Evolutionary conservation across 2,329 filamentous ascomycete genomes (phyloP).

Genomic region (Diaporthe aspalathi): DNA sequence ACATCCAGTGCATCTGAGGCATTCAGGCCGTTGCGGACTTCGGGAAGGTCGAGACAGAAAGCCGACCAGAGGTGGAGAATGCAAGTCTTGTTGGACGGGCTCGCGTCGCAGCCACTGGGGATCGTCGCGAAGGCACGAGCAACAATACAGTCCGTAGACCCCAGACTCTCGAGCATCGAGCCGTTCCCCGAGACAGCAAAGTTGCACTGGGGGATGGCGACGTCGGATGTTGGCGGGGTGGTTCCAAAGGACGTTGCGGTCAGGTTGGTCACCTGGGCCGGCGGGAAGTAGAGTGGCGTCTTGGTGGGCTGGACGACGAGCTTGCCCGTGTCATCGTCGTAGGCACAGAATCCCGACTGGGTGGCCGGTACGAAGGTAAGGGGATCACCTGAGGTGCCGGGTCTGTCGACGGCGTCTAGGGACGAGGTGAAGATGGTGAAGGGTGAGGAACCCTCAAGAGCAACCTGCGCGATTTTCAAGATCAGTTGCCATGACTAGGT

Average conservation of each 20-base stretch:
- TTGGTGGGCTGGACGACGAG: conserved; percentile 9
- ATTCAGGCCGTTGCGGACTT: not conserved
- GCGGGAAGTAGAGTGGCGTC: not conserved
- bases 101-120: not conserved
- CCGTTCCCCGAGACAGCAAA: conserved; percentile 4
- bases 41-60: not conserved
- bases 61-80: not conserved
- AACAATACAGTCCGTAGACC: not conserved
- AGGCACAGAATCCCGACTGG: conserved; percentile 2
- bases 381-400: not conserved
- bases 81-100: not conserved
- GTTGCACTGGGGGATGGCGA: not conserved
- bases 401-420: not conserved
- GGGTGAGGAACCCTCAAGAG: not conserved
- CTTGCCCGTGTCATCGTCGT: not conserved
- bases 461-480: not conserved
- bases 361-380: not conserved
- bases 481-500: not conserved
- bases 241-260: not conserved
- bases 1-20: not conserved
- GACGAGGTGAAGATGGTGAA: not conserved
- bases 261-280: not conserved
- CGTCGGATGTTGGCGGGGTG: not conserved
- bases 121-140: not conserved
- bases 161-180: not conserved